Evolutionary conservation across 2,329 filamentous ascomycete species (phyloP).

Genomic region (Colletotrichum coccodes): DNA sequence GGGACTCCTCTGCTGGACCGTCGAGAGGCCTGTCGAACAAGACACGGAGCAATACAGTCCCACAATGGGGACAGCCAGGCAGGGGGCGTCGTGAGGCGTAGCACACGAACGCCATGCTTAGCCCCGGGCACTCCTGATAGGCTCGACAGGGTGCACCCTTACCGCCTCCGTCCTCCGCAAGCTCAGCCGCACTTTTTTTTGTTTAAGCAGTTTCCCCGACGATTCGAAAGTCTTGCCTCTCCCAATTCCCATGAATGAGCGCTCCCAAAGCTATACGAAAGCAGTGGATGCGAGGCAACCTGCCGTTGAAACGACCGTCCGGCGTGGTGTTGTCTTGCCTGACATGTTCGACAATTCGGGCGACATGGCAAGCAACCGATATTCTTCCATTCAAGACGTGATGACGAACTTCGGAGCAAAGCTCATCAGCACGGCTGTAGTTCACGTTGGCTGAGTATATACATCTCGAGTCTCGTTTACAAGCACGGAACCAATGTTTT

Average conservation of each 20-base stretch:
- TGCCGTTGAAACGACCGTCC: neutral
- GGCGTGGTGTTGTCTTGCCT: neutral
- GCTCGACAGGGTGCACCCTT: constrained; percentile 18
- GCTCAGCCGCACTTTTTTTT: constrained; percentile 29
- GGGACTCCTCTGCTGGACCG: neutral
- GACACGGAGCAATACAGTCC: neutral
- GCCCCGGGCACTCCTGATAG: constrained; percentile 17
- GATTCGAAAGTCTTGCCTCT: neutral
- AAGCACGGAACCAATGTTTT: neutral
- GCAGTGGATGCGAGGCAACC: neutral
- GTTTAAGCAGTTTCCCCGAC: constrained; percentile 4
- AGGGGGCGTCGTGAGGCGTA: constrained; percentile 20
- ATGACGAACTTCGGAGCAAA: neutral
- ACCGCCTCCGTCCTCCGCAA: constrained; percentile 11
- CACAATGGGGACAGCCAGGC: neutral
- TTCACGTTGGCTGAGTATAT: neutral
- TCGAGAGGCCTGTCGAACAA: neutral
- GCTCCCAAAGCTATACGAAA: neutral
- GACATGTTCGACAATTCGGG: neutral
- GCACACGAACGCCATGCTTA: constrained; percentile 28
- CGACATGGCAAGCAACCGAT: neutral
- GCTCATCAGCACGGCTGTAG: neutral
- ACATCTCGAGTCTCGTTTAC: neutral
- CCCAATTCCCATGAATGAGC: neutral
- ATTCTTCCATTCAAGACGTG: neutral